phyloP scores from a whole-genome alignment of 345 rosid genomes.

The Eucalyptus sp. region DNA sequence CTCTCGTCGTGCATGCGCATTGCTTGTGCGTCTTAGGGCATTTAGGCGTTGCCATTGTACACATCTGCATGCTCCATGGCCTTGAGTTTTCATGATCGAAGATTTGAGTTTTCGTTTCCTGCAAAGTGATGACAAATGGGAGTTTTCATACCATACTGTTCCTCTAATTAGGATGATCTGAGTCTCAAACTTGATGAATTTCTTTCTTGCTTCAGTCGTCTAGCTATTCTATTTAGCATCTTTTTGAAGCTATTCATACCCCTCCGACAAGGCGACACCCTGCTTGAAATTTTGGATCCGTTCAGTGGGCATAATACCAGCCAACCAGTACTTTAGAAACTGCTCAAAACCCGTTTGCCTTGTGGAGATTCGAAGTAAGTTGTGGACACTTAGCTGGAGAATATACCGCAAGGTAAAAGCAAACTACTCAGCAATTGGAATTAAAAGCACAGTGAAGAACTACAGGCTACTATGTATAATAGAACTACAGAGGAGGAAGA shows the following conservation, averaged over 20 bases:
- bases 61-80: background rate
- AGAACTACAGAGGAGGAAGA: background rate
- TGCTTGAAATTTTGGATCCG: background rate
- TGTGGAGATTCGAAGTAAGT: background rate
- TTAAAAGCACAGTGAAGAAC: background rate
- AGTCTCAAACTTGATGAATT: background rate
- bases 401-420: background rate
- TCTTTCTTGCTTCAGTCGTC: background rate
- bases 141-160: background rate
- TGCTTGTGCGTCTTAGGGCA: background rate
- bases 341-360: background rate
- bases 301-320: background rate
- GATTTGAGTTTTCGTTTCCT: no score
- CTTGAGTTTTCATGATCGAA: background rate
- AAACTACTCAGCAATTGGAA: background rate
- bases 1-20: background rate
- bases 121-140: background rate
- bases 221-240: background rate
- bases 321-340: background rate
- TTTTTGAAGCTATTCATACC: background rate
- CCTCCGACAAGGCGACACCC: background rate
- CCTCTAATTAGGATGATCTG: background rate
- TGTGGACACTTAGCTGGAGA: background rate
- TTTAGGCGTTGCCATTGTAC: background rate
- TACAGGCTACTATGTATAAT: background rate